Evolutionary conservation across 208 protist species (phyloP), one percentile per base, ranked within the genome.

Genomic region (Crithidia bombi): DNA sequence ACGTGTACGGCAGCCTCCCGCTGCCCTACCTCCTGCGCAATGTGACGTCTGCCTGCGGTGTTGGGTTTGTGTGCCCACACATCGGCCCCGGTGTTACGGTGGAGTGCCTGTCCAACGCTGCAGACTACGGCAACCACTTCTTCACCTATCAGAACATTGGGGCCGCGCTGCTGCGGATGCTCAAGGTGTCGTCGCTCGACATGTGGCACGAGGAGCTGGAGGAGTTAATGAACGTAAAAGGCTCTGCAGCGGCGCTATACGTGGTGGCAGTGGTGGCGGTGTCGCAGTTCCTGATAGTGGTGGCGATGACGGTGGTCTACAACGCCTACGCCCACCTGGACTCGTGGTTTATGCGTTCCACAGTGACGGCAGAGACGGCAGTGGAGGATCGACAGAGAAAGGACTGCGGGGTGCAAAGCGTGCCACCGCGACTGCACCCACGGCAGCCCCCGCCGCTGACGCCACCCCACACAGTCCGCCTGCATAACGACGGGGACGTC

Each of bases 131-230:
- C 28, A 64, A 56, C 26, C 46, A 23, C 44, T 73, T 79, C 39
- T 58, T 77, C n/a, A 68, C 61, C 10, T 83, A 65, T 38, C 55
- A 76, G 15, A 83, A 83, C 66, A 43, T 81, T 26, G 81, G 75
- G 4, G 56, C 76, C 0, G 78, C 78, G 0, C 43, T 92, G 33
- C 74, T 92, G 21, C 21, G 76, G 0, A 43, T 75, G 30, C 61
- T 84, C 28, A 82, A 80, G 56, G 66, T 80, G 5, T 56, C 52
- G 10, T 72, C 77, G 25, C 61, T 78, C 6, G 86, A 92, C 65
- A 78, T 81, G 51, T 86, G 82, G 83, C 75, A 65, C 57, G 57
- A 81, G 38, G 63, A 85, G 49, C 23, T 87, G 17, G 79, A 86
- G 23, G 39, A 54, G 11, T 33, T 82, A 35, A 86, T 92, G 86